phyloP scores from a whole-genome alignment of 2,329 filamentous ascomycete species.

The Passalora sequoiae region DNA sequence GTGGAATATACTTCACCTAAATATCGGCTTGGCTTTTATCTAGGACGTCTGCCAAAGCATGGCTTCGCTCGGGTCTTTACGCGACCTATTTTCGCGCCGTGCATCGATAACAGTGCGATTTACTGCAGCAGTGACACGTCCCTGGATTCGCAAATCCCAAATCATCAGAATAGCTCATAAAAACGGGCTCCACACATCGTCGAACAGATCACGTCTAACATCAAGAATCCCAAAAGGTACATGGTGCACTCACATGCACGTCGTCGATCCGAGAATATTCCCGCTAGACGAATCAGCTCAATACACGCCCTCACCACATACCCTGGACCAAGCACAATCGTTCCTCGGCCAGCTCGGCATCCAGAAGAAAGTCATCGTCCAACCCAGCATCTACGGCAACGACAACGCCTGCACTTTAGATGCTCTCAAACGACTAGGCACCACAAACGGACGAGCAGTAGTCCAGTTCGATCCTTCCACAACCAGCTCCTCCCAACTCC shows the following conservation, averaged over 20 bases:
- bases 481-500: constrained; percentile 38
- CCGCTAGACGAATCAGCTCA: constrained; percentile 45
- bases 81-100: too few species aligned
- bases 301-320: constrained; percentile 50
- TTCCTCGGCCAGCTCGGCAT: constrained; percentile 52
- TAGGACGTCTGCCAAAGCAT: too few species aligned
- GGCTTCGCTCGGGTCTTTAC: too few species aligned
- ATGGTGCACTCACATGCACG: constrained; percentile 62
- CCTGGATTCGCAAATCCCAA: too few species aligned
- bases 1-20: too few species aligned
- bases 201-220: constrained; percentile 16
- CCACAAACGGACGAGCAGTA: constrained; percentile 49
- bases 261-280: constrained; percentile 51
- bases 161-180: too few species aligned
- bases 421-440: constrained; percentile 48
- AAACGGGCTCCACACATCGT: neutral
- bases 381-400: constrained; percentile 57
- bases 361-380: constrained; percentile 52
- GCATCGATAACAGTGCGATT: too few species aligned
- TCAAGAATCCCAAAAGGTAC: constrained; percentile 40
- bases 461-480: constrained; percentile 51
- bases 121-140: too few species aligned
- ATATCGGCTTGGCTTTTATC: too few species aligned
- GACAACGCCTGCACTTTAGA: constrained; percentile 58
- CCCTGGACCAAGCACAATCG: constrained; percentile 46